A percentile compares a stretch with the other conserved stretches of the same genome.
Evolutionary conservation across 495 filamentous ascomycete species (phyloP).

Genomic region (Cryomyces antarcticus): DNA sequence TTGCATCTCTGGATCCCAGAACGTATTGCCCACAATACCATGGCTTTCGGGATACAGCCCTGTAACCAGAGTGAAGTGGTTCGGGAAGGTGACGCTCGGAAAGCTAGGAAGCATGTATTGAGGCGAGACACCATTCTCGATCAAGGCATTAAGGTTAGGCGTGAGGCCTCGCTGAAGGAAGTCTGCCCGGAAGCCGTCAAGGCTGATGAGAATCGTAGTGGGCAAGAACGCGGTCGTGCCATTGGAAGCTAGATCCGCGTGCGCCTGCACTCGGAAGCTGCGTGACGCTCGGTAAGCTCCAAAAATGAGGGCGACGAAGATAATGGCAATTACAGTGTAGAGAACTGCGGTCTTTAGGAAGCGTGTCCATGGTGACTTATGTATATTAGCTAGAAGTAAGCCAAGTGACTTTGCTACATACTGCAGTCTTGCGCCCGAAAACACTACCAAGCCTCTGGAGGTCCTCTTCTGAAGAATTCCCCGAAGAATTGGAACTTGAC

Average conservation of each 20-base stretch:
- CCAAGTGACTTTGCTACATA: too few relatives aligned
- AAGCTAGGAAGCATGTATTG: slow-evolving; percentile 84
- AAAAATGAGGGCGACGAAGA: too few relatives aligned
- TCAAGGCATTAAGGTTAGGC: slow-evolving; percentile 58
- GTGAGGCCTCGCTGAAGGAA: slow-evolving; percentile 71
- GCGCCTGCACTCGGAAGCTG: too few relatives aligned
- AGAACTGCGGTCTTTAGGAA: too few relatives aligned
- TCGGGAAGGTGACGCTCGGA: slow-evolving; percentile 92
- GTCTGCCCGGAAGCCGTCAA: slow-evolving; percentile 95
- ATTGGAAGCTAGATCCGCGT: slow-evolving; percentile 33
- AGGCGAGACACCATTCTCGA: slow-evolving; percentile 70
- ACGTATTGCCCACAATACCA: slow-evolving; percentile 83
- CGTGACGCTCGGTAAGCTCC: too few relatives aligned
- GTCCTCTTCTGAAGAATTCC: too few relatives aligned
- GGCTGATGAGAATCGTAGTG: slow-evolving; percentile 82
- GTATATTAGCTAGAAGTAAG: too few relatives aligned
- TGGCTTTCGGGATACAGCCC: slow-evolving; percentile 85
- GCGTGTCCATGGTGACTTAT: too few relatives aligned
- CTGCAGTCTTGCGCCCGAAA: too few relatives aligned
- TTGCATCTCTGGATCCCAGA: slow-evolving; percentile 60
- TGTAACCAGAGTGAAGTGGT: slow-evolving; percentile 88
- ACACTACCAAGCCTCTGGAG: too few relatives aligned
- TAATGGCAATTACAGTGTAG: too few relatives aligned
- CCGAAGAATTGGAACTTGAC: too few relatives aligned
- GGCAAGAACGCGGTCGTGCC: slow-evolving; percentile 73